phyloP scores from a whole-genome alignment of 116 monocot genomes.

The Papilionanthe hybrid region DNA sequence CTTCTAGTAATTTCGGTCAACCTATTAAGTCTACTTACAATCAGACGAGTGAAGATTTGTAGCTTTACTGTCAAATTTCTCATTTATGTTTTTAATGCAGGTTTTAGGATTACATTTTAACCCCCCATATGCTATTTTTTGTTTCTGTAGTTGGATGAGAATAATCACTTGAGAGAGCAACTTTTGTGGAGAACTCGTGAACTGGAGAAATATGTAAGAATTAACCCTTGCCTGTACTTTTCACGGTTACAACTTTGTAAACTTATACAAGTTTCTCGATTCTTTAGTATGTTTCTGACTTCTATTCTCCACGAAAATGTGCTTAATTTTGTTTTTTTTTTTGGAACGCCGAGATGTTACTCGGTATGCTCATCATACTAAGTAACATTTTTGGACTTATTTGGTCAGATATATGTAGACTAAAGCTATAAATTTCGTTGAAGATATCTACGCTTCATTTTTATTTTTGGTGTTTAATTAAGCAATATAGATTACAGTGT shows the following conservation, averaged over 20 bases:
- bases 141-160: slow-evolving; percentile 61
- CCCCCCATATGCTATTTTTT: not conserved
- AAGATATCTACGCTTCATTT: not conserved
- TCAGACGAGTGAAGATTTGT: not conserved
- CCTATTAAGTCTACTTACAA: not conserved
- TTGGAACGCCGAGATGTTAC: not conserved
- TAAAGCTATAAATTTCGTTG: not conserved
- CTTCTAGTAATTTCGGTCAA: not conserved
- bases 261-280: not conserved
- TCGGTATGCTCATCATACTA: not conserved
- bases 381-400: not conserved
- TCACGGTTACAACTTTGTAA: not conserved
- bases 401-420: not conserved
- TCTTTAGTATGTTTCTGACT: not conserved
- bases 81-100: not conserved
- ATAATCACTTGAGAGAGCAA: slow-evolving; percentile 65
- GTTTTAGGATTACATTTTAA: not conserved
- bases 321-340: not conserved
- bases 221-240: not conserved
- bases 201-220: slow-evolving; percentile 68
- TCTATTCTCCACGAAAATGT: not conserved
- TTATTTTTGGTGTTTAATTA: not conserved
- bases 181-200: slow-evolving; percentile 51
- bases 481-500: not conserved
- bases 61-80: not conserved